phyloP scores from a whole-genome alignment of 2,329 filamentous ascomycete genomes.

The Epichloe scottii region DNA sequence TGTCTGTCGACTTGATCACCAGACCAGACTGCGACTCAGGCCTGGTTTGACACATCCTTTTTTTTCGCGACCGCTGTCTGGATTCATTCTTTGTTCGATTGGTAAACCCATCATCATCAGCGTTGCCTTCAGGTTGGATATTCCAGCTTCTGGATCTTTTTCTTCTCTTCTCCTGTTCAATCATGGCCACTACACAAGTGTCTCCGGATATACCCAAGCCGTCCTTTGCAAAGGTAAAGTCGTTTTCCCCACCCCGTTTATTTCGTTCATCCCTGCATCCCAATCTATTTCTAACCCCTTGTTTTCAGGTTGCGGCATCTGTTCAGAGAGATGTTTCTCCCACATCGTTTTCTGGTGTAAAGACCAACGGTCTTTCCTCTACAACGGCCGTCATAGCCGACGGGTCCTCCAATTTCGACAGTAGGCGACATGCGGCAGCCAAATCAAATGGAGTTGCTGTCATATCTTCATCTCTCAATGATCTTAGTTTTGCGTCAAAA shows the following conservation, averaged over 20 bases:
- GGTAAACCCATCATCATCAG: neutral
- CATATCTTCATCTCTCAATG: slow-evolving; percentile 17
- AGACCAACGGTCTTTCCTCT: slow-evolving; percentile 8
- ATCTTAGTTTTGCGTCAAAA: slow-evolving; percentile 18
- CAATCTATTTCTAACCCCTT: neutral
- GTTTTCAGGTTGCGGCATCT: slow-evolving; percentile 36
- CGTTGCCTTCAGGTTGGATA: slow-evolving; percentile 13
- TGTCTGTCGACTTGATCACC: slow-evolving; percentile 12
- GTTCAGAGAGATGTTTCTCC: slow-evolving; percentile 16
- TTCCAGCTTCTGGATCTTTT: slow-evolving; percentile 8
- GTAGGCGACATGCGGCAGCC: slow-evolving; percentile 6
- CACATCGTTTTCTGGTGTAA: slow-evolving; percentile 1
- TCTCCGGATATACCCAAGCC: slow-evolving; percentile 40
- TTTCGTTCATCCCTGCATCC: neutral
- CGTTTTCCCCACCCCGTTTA: too few relatives aligned
- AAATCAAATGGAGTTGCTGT: slow-evolving; percentile 14
- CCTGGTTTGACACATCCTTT: slow-evolving; percentile 1
- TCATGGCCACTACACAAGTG: slow-evolving; percentile 36
- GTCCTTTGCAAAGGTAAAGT: slow-evolving; percentile 64
- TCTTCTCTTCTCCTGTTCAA: slow-evolving; percentile 5
- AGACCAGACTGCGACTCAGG: slow-evolving; percentile 1
- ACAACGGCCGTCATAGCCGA: slow-evolving; percentile 7
- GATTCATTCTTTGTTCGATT: slow-evolving; percentile 6
- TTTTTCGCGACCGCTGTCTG: slow-evolving; percentile 3
- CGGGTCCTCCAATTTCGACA: slow-evolving; percentile 10